Conservation (phyloP, 2,329 filamentous ascomycete species). For the Colletotrichum incanum region DNA sequence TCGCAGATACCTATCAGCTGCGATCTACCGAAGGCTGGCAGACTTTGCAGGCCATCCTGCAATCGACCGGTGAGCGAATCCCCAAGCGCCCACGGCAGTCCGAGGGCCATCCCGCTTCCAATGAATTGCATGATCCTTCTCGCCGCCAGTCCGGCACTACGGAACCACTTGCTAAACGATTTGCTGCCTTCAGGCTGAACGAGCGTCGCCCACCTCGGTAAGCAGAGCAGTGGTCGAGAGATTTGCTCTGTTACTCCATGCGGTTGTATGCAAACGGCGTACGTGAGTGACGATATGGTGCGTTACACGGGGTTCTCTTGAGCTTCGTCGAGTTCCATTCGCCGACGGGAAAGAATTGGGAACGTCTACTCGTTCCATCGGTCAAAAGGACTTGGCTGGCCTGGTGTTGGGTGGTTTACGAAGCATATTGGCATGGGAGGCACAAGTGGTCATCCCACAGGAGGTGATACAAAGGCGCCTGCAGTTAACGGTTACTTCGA, state of each 20-base stretch:
- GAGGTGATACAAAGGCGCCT: background rate
- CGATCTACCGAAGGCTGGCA: conserved; percentile 93
- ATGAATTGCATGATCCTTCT: conserved; percentile 45
- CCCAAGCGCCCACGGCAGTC: conserved; percentile 76
- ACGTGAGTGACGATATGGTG: conserved; percentile 1
- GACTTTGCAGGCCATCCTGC: conserved; percentile 91
- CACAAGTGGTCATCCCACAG: conserved; percentile 4
- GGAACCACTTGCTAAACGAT: conserved; percentile 75
- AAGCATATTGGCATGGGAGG: conserved; percentile 30
- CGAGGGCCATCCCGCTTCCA: conserved; percentile 54
- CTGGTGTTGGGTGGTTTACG: conserved; percentile 17
- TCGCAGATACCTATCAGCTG: conserved; percentile 85
- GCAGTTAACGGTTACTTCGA: background rate
- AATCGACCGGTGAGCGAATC: conserved; percentile 97
- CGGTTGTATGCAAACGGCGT: conserved; percentile 11
- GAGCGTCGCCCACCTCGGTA: conserved; percentile 50
- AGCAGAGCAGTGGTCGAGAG: conserved; percentile 20
- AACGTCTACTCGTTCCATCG: conserved; percentile 4
- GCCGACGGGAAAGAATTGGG: conserved; percentile 1
- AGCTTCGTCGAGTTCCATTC: background rate
- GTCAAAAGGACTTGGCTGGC: conserved; percentile 8
- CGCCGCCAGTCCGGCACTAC: conserved; percentile 52
- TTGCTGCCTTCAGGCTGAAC: conserved; percentile 77
- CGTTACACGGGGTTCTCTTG: background rate
- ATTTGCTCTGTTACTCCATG: conserved; percentile 3